phyloP scores from a whole-genome alignment of 1,139 yeast species.

The Taiozyma sp. region DNA sequence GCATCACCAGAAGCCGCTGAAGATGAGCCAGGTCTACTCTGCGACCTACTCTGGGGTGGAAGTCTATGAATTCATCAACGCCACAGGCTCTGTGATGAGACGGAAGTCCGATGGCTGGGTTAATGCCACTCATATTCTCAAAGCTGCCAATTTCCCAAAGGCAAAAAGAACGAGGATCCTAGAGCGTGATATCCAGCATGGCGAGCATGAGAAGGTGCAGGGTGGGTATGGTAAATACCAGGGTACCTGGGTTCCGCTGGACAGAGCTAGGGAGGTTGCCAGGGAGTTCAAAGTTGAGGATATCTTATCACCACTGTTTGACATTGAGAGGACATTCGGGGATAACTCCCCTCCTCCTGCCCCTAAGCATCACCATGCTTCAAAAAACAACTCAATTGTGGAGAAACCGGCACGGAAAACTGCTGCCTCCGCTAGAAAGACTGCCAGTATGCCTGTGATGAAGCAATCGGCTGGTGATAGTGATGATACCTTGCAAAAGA shows the following conservation, averaged over 20 bases:
- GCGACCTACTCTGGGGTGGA: conserved; percentile 86
- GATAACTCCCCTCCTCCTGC: conserved; percentile 75
- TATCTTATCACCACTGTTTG: conserved; percentile 64
- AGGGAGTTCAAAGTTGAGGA: conserved; percentile 68
- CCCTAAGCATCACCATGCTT: conserved; percentile 77
- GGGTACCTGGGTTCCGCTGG: conserved; percentile 95
- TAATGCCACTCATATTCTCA: conserved; percentile 95
- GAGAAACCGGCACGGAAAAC: conserved; percentile 15
- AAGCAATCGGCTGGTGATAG: conserved; percentile 12
- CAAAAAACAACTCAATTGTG: conserved; percentile 24
- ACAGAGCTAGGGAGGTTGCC: conserved; percentile 53
- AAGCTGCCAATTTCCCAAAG: conserved; percentile 92
- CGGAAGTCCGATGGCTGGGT: conserved; percentile 91
- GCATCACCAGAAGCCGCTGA: not conserved
- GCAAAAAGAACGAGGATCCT: conserved; percentile 89
- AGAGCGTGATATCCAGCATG: conserved; percentile 87
- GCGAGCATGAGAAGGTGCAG: conserved; percentile 87
- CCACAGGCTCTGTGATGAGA: conserved; percentile 90
- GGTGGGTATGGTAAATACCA: conserved; percentile 98
- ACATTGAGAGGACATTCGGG: conserved; percentile 54
- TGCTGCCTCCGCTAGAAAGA: conserved; percentile 17
- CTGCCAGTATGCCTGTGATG: conserved; percentile 22
- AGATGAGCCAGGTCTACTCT: conserved; percentile 47
- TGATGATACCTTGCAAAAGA: conserved; percentile 18
- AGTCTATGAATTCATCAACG: conserved; percentile 79